phyloP scores from a whole-genome alignment of 2,329 filamentous ascomycete species.

The Arthrobotrys musiformis region DNA sequence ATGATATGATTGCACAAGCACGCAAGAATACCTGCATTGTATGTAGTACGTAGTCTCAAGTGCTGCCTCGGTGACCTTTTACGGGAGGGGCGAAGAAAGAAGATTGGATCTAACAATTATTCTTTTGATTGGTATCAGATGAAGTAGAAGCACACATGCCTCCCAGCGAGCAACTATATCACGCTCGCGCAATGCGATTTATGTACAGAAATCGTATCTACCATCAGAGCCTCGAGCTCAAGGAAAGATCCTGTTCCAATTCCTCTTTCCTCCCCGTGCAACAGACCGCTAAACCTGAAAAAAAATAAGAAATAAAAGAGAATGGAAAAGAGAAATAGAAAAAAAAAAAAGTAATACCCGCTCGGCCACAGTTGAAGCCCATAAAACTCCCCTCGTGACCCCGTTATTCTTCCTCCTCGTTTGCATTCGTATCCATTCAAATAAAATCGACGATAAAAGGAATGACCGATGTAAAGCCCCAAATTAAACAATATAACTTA shows the following conservation, averaged over 20 bases:
- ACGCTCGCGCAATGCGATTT: constrained; percentile 48
- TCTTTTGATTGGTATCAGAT: constrained; percentile 12
- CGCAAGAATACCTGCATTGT: constrained; percentile 4
- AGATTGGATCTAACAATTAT: background rate
- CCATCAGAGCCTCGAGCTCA: constrained; percentile 24
- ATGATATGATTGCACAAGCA: constrained; percentile 10
- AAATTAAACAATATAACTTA: constrained; percentile 18
- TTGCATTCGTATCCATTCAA: constrained; percentile 6
- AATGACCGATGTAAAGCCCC: background rate
- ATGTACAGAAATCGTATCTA: constrained; percentile 42
- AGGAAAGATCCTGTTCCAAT: constrained; percentile 19
- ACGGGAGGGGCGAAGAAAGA: too few relatives aligned
- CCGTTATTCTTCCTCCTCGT: constrained; percentile 15
- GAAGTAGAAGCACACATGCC: constrained; percentile 1
- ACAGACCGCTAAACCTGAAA: constrained; percentile 5
- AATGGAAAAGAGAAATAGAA: background rate
- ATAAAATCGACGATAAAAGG: background rate
- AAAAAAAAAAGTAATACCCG: constrained; percentile 14
- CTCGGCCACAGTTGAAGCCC: constrained; percentile 6
- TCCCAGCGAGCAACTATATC: constrained; percentile 30
- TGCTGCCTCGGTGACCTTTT: background rate
- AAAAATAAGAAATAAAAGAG: background rate
- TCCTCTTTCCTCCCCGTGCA: constrained; percentile 8
- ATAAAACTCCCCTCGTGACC: constrained; percentile 16
- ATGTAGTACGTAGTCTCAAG: background rate